Evolutionary conservation across 805 yeast species (phyloP).

Genomic region (Ascoidea tarda): DNA sequence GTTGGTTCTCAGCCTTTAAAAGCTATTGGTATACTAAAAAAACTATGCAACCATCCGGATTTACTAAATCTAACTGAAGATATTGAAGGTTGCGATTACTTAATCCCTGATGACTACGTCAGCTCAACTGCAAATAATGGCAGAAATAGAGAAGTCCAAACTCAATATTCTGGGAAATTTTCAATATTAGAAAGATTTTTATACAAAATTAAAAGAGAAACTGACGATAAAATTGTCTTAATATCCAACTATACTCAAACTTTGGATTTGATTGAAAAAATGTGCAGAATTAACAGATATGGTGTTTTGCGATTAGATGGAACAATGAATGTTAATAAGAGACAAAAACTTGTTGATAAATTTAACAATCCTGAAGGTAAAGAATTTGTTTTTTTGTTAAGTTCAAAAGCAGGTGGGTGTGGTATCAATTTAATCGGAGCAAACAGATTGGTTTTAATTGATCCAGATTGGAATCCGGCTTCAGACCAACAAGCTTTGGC

Average conservation of each 20-base stretch:
- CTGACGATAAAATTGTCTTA: conserved; percentile 88
- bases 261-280: conserved; percentile 71
- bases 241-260: conserved; percentile 95
- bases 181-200: conserved; percentile 74
- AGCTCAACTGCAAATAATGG: conserved; percentile 29
- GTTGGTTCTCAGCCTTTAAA: conserved; percentile 72
- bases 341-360: conserved; percentile 83
- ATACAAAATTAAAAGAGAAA: conserved; percentile 57
- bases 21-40: conserved; percentile 80
- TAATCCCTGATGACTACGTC: conserved; percentile 66
- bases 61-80: conserved; percentile 64
- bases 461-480: conserved; percentile 98
- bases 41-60: conserved; percentile 91
- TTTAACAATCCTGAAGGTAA: conserved; percentile 83
- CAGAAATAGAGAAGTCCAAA: conserved; percentile 59
- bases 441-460: conserved; percentile 73
- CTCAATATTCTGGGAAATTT: conserved; percentile 81
- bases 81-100: conserved; percentile 47
- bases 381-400: conserved; percentile 77
- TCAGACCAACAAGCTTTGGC: conserved; percentile 97
- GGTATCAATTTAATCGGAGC: conserved; percentile 97
- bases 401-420: conserved; percentile 98
- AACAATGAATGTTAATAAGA: conserved; percentile 78
- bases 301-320: conserved; percentile 84
- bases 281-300: conserved; percentile 66